A percentile compares a stretch with the other conserved stretches of the same genome.
Conservation (phyloP, 2,329 filamentous ascomycete species). For the Ophioceras dolichostomum region DNA sequence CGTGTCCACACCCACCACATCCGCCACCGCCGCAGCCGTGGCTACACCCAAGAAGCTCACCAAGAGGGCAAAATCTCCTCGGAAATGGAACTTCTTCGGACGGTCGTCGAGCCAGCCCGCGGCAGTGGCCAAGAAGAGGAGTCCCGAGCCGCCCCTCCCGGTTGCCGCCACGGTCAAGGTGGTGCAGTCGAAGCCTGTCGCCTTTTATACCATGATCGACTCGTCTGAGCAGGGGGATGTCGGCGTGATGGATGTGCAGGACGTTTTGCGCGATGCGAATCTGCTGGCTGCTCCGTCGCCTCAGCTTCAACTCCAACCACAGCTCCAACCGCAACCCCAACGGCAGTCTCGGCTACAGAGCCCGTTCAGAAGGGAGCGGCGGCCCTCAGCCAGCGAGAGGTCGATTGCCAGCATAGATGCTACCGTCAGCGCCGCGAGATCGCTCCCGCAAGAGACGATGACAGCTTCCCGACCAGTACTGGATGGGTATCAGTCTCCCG, state of each 20-base stretch:
- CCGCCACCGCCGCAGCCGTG: constrained; percentile 4
- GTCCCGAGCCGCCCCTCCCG: constrained; percentile 20
- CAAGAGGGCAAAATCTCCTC: constrained; percentile 41
- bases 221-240: constrained; percentile 37
- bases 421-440: too few relatives aligned
- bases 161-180: constrained; percentile 36
- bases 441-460: too few relatives aligned
- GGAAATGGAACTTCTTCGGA: constrained; percentile 53
- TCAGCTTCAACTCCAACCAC: constrained; percentile 21
- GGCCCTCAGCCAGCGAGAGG: neutral
- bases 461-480: neutral
- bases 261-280: constrained; percentile 38
- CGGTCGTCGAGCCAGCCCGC: constrained; percentile 34
- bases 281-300: constrained; percentile 14
- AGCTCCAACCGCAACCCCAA: constrained; percentile 70
- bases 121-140: constrained; percentile 21
- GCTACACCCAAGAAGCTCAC: constrained; percentile 37
- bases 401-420: neutral
- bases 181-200: constrained; percentile 36
- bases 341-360: constrained; percentile 31
- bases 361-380: neutral
- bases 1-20: constrained; percentile 9
- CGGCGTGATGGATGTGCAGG: constrained; percentile 27
- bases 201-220: constrained; percentile 52
- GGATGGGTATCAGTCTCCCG: neutral